These are phyloP conservation scores for Fagopyrum homotropicum DNA, from an alignment of 148 eudicot genomes.

Conservation along the genomic window DNA sequence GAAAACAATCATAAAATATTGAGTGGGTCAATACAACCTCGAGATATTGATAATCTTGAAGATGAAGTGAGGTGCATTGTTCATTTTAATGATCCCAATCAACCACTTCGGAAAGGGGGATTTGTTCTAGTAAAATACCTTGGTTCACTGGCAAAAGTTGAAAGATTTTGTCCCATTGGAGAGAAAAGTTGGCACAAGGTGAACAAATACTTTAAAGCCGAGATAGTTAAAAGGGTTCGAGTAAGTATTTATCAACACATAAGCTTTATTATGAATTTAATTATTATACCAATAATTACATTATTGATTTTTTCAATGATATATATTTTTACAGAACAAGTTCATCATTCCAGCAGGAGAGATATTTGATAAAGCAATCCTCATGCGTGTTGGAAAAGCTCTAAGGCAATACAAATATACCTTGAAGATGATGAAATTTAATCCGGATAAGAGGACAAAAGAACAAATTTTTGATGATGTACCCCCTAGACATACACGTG, in stretches of 20 bases:
- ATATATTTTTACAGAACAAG: neutral
- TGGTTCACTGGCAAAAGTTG: neutral
- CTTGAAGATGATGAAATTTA: neutral
- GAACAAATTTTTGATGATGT: neutral
- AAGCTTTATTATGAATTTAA: neutral
- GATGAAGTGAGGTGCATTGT: neutral
- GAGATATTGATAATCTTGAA: neutral
- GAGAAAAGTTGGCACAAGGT: neutral
- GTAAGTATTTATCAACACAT: neutral
- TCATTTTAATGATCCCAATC: neutral
- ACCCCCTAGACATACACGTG: neutral
- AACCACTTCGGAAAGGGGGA: neutral
- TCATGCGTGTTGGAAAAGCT: neutral
- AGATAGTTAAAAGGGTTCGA: neutral
- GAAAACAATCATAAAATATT: no score
- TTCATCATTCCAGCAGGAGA: neutral
- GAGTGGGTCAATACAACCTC: neutral
- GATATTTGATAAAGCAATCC: neutral
- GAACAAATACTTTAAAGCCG: neutral
- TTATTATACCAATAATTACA: neutral
- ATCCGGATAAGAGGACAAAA: neutral
- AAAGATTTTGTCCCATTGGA: neutral
- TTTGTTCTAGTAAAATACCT: neutral
- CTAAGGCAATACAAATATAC: neutral
- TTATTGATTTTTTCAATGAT: neutral